A percentile compares a stretch with the other conserved stretches of the same genome.
phyloP scores from a whole-genome alignment of 2,329 filamentous ascomycete genomes.

The Aspergillus persii region DNA sequence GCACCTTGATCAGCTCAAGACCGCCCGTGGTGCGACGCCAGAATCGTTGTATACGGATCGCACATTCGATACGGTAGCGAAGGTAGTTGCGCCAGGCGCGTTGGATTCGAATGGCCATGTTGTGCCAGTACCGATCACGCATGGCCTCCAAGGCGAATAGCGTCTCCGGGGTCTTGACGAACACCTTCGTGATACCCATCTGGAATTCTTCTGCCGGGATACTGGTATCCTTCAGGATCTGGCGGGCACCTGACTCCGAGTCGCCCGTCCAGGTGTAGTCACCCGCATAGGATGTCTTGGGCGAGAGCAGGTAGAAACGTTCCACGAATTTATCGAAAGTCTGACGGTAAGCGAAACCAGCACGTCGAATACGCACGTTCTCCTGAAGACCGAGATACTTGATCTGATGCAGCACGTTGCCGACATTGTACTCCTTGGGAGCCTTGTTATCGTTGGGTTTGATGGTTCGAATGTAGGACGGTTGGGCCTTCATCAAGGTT shows the following conservation, averaged over 20 bases:
- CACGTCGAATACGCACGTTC: slow-evolving; percentile 94
- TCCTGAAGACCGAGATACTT: slow-evolving; percentile 99
- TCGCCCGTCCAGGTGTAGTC: slow-evolving; percentile 96
- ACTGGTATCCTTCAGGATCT: slow-evolving; percentile 94
- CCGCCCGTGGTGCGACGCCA: slow-evolving; percentile 93
- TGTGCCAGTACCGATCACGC: slow-evolving; percentile 98
- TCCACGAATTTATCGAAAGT: slow-evolving; percentile 98
- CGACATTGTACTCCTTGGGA: slow-evolving; percentile 82
- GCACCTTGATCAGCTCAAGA: slow-evolving; percentile 80
- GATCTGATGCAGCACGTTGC: slow-evolving; percentile 95
- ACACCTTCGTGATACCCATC: slow-evolving; percentile 93
- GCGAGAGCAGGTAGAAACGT: slow-evolving; percentile 91
- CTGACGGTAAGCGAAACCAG: slow-evolving; percentile 94
- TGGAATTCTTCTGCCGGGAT: slow-evolving; percentile 96
- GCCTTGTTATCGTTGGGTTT: slow-evolving; percentile 99
- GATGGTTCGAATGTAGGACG: slow-evolving; percentile 97
- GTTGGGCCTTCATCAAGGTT: slow-evolving; percentile 94
- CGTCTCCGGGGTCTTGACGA: slow-evolving; percentile 97
- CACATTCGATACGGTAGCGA: slow-evolving; percentile 86
- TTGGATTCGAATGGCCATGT: slow-evolving; percentile 98
- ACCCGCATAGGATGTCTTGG: slow-evolving; percentile 91
- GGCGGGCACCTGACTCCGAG: slow-evolving; percentile 78
- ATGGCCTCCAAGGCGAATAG: slow-evolving; percentile 96
- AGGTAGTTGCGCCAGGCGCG: slow-evolving; percentile 96
- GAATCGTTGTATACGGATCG: slow-evolving; percentile 89